Evolutionary conservation across 2,329 filamentous ascomycete species (phyloP).

Genomic region (Fusarium sp.): DNA sequence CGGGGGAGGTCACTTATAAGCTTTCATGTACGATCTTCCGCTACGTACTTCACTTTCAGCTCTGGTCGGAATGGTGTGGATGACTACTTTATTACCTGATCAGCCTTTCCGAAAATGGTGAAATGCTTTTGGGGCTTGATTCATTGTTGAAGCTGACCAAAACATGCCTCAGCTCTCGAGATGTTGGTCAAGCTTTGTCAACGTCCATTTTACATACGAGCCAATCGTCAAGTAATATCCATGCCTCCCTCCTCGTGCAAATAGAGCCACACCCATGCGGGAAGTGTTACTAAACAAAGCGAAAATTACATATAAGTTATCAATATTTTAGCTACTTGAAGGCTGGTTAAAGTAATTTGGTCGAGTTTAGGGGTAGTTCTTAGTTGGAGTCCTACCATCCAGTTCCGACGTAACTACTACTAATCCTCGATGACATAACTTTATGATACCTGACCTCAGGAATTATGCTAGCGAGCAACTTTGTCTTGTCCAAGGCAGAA

Average conservation of each 20-base stretch:
- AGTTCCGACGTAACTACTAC: neutral
- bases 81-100: slow-evolving; percentile 22
- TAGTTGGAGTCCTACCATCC: neutral
- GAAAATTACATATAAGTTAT: neutral
- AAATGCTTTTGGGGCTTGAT: neutral
- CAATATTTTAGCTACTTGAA: neutral
- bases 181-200: neutral
- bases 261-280: no score
- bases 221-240: neutral
- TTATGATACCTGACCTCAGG: neutral
- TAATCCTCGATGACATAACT: neutral
- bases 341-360: neutral
- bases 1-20: slow-evolving; percentile 30
- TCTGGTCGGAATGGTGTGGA: slow-evolving; percentile 17
- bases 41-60: slow-evolving; percentile 5
- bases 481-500: neutral
- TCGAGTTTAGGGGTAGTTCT: neutral
- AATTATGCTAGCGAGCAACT: neutral
- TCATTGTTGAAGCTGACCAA: neutral
- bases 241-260: neutral
- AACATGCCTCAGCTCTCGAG: neutral
- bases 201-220: neutral
- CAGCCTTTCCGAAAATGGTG: slow-evolving; percentile 10
- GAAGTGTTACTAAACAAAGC: neutral
- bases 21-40: slow-evolving; percentile 23